These are phyloP conservation scores for Metarhizium rileyi DNA, from an alignment of 2,329 filamentous ascomycete genomes.

Conservation along the genomic window DNA sequence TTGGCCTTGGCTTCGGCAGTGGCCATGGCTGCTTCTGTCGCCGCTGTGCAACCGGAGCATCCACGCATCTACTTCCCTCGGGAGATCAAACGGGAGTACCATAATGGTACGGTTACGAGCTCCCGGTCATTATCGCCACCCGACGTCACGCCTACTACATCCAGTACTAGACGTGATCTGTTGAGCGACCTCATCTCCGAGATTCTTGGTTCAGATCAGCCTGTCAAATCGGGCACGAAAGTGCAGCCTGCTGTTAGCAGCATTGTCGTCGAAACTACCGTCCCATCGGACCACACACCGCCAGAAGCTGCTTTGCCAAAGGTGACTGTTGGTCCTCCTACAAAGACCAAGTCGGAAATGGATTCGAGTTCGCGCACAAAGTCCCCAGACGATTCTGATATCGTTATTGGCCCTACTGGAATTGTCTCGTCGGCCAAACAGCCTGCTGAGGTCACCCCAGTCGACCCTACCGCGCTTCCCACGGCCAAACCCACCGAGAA, in stretches of 20 bases:
- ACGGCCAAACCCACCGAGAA: background rate
- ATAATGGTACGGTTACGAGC: slow-evolving; percentile 32
- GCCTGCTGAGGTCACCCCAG: background rate
- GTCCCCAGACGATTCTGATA: slow-evolving; percentile 9
- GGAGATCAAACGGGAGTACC: slow-evolving; percentile 42
- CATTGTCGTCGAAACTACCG: background rate
- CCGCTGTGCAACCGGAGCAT: slow-evolving; percentile 30
- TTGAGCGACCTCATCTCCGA: slow-evolving; percentile 16
- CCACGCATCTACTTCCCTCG: slow-evolving; percentile 50
- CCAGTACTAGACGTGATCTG: slow-evolving; percentile 11
- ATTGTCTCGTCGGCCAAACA: slow-evolving; percentile 10
- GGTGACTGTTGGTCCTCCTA: background rate
- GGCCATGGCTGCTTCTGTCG: slow-evolving; percentile 36
- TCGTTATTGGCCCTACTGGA: slow-evolving; percentile 19
- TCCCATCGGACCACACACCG: background rate
- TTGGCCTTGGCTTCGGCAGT: slow-evolving; percentile 38
- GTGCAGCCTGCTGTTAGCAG: background rate
- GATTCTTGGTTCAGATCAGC: slow-evolving; percentile 7
- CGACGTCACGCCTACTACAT: slow-evolving; percentile 8
- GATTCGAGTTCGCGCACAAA: background rate
- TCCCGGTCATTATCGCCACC: slow-evolving; percentile 11
- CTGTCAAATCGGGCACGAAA: background rate
- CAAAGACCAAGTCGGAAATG: background rate
- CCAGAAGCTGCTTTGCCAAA: background rate
- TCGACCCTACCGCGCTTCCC: no score